Evolutionary conservation across 2,329 filamentous ascomycete species (phyloP), one percentile per base, ranked within the genome.

Genomic region (Monosporascus sp.): DNA sequence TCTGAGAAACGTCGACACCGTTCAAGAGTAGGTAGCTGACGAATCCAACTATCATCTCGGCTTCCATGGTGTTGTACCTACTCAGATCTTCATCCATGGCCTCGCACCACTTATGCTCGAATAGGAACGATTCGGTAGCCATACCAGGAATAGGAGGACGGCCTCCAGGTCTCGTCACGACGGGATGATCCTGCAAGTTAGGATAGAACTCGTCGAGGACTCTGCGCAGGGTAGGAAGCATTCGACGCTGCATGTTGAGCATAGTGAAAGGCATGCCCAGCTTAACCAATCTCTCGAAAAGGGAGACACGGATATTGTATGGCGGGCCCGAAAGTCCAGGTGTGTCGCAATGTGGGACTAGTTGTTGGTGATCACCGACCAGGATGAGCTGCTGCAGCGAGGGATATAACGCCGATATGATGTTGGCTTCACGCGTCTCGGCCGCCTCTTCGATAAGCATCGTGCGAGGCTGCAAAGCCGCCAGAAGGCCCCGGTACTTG

Each of bases 381-480:
- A 83, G 69, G 5, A 82, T 72, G 0, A 83, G 68, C 52, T 82
- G 80, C 47, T 82, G 72, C 2, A 83, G 64, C 1, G 73, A 77
- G 3, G 74, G 74, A 38, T 79, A 77, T 7, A 81, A 61, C 0
- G 77, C 78, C 0, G 79, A 78, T 1, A 74, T 69, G 38, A 83
- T 77, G 49, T 78, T 80, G 7, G 82, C 81, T 64, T 89, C 87
- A 6, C 85, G 78, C 0, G 86, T 88, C 65, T 95, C 89, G 0
- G 89, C 90, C 0, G 88, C 87, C 71, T 94, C 87, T 73, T 94
- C 88, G 48, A 95, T 85, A 38, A 95, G 71, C 15, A 93, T 76
- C 3, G 89, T 76, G 24, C 76, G 81, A 0, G 90, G 88, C 27
- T 80, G 75, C 5, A 93, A 65, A 2, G 81, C 81, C 1, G 84